Base-by-base conservation (phyloP, 331 rosid genomes). In the Acacia pycnantha region DNA sequence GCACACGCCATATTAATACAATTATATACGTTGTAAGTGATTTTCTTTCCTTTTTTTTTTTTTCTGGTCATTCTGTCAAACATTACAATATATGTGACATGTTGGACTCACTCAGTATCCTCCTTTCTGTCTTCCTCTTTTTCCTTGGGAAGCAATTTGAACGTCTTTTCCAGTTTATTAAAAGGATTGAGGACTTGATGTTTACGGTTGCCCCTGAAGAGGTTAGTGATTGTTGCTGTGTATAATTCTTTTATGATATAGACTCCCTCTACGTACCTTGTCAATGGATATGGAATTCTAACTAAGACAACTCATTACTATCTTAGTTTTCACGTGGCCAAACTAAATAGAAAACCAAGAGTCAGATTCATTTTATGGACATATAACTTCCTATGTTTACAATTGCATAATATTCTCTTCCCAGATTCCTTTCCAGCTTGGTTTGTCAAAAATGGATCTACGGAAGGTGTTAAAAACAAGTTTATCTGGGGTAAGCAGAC, bases 351-450 rank as follows among this genome's bases (percentile, higher is more conserved):
- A 67, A 43, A 31, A 71, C 13, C 35, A 35, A 31, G 54, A 7
- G 16, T 81, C 35, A 73, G 80, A 61, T 80, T 77, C 54, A 84
- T 54, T 47, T 59, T 48, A 31, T 58, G 74, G 51, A 59, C 67
- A 73, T 77, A 70, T 74, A 51, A 26, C 54, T 77, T 51, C 64
- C 27, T 31, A 50, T 18, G 18, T 70, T 54, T 40, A 22, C 50
- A 48, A 31, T 69, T 62, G 41, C 77, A 44, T 46, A 62, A 79
- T 64, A 6, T 78, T 74, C 53, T 81, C 73, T 58, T 26, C 92
- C 78, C 94, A 94, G 99, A 92, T 96, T 79, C 99, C 97, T 83
- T 94, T 92, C 91, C 99, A 95, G 89, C 97, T 95, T 82, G 98
- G 98, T 54, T 92, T 96, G 84, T 90, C 99, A 31, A 96, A 93